Base-by-base conservation (phyloP, 2,329 filamentous ascomycete genomes). In the Sarocladiaceae sp. region DNA sequence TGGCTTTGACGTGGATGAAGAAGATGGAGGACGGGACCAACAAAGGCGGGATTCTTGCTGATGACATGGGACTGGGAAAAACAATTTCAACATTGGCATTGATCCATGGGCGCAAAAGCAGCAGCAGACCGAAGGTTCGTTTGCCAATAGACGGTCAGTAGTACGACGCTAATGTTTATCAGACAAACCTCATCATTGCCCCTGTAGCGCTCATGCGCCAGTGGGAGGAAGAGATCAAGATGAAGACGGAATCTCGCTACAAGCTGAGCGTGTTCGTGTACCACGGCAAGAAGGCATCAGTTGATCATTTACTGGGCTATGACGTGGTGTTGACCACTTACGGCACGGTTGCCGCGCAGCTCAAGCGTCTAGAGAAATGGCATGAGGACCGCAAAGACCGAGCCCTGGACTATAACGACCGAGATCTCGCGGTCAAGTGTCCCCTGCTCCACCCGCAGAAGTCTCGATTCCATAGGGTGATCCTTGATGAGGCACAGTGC, bases 11-110 rank as follows among this genome's bases (percentile, higher is more conserved):
- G 12, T 96, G 91, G 92, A 83, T 96, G 79, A 77, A 86, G 44
- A 77, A 84, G n/a, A 90, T 89, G 65, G 91, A 96, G 65, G 79
- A 77, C 17, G 83, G 88, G 8, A 76, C 84, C 51, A 90, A 87
- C 61, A 90, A 87, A 60, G 91, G 92, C n/a, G 92, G 91, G 35
- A 92, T 96, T 52, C 76, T 96, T 15, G 90, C 90, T 2, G 92
- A 97, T 65, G 91, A 96, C 62, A 97, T 96, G 92, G 91, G 91
- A 3, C 70, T 96, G 10, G 91, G 91, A 17, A 96, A 96, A 71
- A 96, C 92, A 0, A 86, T 96, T 22, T 90, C 93, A 55, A 86
- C 88, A 4, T 74, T 97, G 20, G 82, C 91, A 3, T 76, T 96
- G 39, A 87, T 96, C 59, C 74, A 90, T 12, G 79, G 81, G 5